These are phyloP conservation scores for Leptodermis oblonga DNA, from an alignment of 257 asterid genomes.

Conservation along the genomic window DNA sequence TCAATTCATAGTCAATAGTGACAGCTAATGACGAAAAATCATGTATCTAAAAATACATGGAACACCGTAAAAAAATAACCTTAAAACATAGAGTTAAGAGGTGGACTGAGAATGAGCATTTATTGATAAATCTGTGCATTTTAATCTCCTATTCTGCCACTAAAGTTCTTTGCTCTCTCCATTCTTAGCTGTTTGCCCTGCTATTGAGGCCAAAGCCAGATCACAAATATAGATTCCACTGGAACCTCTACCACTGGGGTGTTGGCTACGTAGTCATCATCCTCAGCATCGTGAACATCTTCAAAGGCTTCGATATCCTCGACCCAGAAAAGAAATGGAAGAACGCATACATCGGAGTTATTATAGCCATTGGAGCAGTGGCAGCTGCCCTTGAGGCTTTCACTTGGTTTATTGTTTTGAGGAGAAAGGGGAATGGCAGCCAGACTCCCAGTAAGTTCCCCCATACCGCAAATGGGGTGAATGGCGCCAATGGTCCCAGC, in stretches of 20 bases:
- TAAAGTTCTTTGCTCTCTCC: not conserved
- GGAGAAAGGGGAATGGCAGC: constrained; percentile 30
- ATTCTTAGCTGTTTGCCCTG: constrained; percentile 49
- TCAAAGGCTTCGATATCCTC: constrained; percentile 69
- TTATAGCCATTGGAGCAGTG: constrained; percentile 45
- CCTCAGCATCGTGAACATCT: constrained; percentile 57
- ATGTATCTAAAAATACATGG: too few relatives aligned
- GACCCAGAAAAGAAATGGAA: constrained; percentile 61
- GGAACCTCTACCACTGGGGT: constrained; percentile 74
- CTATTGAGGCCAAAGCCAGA: constrained; percentile 79
- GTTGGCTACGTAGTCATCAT: constrained; percentile 54
- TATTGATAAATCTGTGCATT: not conserved
- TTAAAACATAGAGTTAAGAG: too few relatives aligned
- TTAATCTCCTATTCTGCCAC: not conserved
- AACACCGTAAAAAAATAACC: too few relatives aligned
- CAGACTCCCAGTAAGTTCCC: constrained; percentile 12
- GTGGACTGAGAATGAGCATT: too few relatives aligned
- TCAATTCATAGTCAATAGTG: too few relatives aligned
- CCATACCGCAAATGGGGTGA: constrained; percentile 24
- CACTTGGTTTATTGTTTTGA: constrained; percentile 64
- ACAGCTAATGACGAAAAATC: too few relatives aligned
- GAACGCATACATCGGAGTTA: constrained; percentile 47
- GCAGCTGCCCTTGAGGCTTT: constrained; percentile 47
- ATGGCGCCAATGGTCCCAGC: constrained; percentile 20
- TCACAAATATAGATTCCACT: constrained; percentile 61